These are phyloP conservation scores for Podila clonocystis DNA, from an alignment of 192 early-diverging fungal genomes.

Conservation along the genomic window DNA sequence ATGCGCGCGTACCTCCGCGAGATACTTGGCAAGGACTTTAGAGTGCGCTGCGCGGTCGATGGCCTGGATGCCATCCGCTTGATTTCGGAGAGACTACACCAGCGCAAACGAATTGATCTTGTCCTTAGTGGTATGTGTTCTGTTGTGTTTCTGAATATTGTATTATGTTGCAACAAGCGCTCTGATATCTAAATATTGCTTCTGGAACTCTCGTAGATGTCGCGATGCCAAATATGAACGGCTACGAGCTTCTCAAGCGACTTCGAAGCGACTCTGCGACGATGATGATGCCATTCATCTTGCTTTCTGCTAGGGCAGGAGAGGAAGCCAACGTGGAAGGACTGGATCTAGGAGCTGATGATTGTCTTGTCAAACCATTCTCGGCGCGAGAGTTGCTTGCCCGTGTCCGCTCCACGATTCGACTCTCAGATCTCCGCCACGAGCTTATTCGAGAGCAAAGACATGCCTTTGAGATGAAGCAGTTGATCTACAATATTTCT, in stretches of 20 bases:
- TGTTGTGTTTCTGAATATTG: background rate
- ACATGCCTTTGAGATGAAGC: conserved; percentile 48
- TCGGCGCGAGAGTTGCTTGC: conserved; percentile 62
- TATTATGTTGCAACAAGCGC: conserved; percentile 4
- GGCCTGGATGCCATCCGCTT: conserved; percentile 49
- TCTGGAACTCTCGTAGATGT: conserved; percentile 42
- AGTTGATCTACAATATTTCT: conserved; percentile 49
- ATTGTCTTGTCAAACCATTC: conserved; percentile 65
- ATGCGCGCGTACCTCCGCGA: conserved; percentile 52
- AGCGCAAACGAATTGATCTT: conserved; percentile 45
- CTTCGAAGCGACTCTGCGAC: conserved; percentile 49
- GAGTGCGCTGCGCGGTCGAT: conserved; percentile 45
- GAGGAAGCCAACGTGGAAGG: conserved; percentile 63
- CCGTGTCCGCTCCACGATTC: conserved; percentile 62
- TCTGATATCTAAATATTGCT: background rate
- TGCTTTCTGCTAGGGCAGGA: conserved; percentile 64
- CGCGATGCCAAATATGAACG: conserved; percentile 74
- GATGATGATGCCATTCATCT: conserved; percentile 63
- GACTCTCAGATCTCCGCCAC: conserved; percentile 54
- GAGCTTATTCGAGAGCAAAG: conserved; percentile 52
- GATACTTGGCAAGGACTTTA: conserved; percentile 47
- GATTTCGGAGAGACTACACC: conserved; percentile 29
- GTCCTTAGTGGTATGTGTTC: conserved; percentile 48
- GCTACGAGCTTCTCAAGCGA: conserved; percentile 56
- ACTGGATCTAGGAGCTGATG: conserved; percentile 65